Evolutionary conservation across 768 basidiomycete species (phyloP), one percentile per base, ranked within the genome.

Genomic region (Lyophyllum semitale): DNA sequence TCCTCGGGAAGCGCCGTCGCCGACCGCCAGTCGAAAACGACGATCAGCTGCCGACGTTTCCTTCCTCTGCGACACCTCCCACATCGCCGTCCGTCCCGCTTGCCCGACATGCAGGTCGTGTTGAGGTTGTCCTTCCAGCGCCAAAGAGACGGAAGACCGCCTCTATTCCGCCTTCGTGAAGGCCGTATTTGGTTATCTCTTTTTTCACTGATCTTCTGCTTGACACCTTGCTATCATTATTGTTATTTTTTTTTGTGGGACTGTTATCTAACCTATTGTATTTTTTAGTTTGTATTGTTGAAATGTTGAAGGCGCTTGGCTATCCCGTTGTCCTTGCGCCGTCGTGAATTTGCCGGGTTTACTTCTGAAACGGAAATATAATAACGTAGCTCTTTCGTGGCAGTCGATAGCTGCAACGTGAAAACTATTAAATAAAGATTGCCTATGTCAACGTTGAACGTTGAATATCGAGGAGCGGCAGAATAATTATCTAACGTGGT

Each of bases 211-310:
- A 35, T 26, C 22, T n/a, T 51, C n/a, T n/a, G n/a, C n/a, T 30
- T 47, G 27, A 20, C 23, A 18, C 18, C 22, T 44, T 35, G 38
- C 42, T 53, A 35, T 82, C 27, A 27, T 15, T 44, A 51, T 51
- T 18, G 26, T 51, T 41, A 42, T 47, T 42, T 50, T 25, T 38
- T 9, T 26, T 27, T 27, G 26, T 18, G 2, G 4, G n/a, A 11
- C 18, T 32, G n/a, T 13, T 15, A 35, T 35, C 33, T 50, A 29
- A 17, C 17, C 17, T 27, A 29, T 29, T 50, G 49, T 41, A 50
- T 29, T 41, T 8, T 17, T 52, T 23, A 43, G 44, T 22, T 26
- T 52, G 51, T 44, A 32, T 27, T 51, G 12, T 13, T 35, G 12
- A 35, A 9, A 15, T 18, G 37, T 29, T n/a, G n/a, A n/a, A n/a